A percentile compares a stretch with the other conserved stretches of the same genome.
Evolutionary conservation across 2,329 filamentous ascomycete genomes (phyloP).

Genomic region (Alternaria longipes): DNA sequence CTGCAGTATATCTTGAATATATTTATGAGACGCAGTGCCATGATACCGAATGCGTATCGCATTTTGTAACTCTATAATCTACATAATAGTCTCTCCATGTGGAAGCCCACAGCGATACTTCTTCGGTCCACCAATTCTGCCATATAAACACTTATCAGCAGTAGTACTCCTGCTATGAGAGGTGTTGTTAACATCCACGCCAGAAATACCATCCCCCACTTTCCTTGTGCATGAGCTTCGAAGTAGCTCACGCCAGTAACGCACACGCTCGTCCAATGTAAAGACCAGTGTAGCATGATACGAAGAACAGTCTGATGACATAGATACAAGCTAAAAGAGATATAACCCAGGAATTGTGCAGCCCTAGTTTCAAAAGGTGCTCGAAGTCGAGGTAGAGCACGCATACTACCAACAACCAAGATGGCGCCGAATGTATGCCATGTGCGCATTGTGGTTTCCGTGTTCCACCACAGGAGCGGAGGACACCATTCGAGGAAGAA

Average conservation of each 20-base stretch:
- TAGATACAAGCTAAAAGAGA: background rate
- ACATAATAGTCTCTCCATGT: background rate
- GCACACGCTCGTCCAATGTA: background rate
- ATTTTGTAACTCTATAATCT: background rate
- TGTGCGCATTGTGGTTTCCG: background rate
- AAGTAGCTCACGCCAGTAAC: background rate
- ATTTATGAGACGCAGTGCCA: too few relatives aligned
- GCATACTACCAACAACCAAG: background rate
- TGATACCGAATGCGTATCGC: too few relatives aligned
- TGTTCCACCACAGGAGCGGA: background rate
- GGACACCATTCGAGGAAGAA: background rate
- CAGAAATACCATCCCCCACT: background rate
- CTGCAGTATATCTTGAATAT: too few relatives aligned
- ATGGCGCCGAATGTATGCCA: background rate
- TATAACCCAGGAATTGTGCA: background rate
- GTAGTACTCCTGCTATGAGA: background rate
- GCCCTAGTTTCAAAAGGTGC: background rate
- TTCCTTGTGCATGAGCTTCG: background rate
- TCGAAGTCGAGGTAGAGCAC: background rate
- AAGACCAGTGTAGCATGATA: background rate
- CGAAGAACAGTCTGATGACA: background rate
- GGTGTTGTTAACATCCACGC: background rate
- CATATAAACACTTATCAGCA: background rate
- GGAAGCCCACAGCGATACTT: background rate
- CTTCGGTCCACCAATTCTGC: background rate